These are phyloP conservation scores for Vitellaria paradoxa DNA, from an alignment of 179 eudicot species.

Conservation along the genomic window DNA sequence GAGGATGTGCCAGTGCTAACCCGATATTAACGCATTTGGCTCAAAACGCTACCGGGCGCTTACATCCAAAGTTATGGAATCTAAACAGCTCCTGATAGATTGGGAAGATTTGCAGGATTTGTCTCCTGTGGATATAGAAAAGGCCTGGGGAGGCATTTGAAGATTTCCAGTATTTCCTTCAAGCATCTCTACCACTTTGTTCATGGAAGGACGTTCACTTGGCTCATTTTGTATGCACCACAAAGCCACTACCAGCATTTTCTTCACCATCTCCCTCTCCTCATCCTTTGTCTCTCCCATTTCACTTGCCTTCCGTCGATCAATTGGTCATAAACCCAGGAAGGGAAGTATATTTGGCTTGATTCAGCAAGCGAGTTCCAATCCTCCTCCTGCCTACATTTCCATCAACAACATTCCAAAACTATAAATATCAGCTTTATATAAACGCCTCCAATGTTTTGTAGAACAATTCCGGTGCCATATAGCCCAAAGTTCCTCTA, in stretches of 20 bases:
- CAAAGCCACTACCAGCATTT: constrained; percentile 9
- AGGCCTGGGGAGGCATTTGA: constrained; percentile 6
- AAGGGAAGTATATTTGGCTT: constrained; percentile 14
- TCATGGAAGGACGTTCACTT: constrained; percentile 5
- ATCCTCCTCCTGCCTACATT: constrained; percentile 13
- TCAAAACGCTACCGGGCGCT: neutral
- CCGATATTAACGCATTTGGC: too few relatives aligned
- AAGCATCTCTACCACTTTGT: constrained; percentile 9
- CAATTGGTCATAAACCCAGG: constrained; percentile 4
- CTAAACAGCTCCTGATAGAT: neutral
- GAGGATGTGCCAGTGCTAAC: too few relatives aligned
- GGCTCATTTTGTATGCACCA: constrained; percentile 15
- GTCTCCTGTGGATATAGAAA: too few relatives aligned
- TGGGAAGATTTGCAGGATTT: too few relatives aligned
- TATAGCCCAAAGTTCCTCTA: constrained; percentile 15
- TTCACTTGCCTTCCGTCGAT: neutral
- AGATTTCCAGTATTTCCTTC: neutral
- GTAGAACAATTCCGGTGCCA: constrained; percentile 3
- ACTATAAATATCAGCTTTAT: constrained; percentile 12
- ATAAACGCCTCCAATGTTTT: constrained; percentile 6
- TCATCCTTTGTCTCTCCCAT: constrained; percentile 6
- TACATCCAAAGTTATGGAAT: neutral
- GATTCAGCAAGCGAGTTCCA: neutral
- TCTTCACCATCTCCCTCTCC: neutral
- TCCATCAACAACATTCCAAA: constrained; percentile 17